Evolutionary conservation across 768 basidiomycete genomes (phyloP), one percentile per base, ranked within the genome.

Genomic region (Gloeophyllum trabeum): DNA sequence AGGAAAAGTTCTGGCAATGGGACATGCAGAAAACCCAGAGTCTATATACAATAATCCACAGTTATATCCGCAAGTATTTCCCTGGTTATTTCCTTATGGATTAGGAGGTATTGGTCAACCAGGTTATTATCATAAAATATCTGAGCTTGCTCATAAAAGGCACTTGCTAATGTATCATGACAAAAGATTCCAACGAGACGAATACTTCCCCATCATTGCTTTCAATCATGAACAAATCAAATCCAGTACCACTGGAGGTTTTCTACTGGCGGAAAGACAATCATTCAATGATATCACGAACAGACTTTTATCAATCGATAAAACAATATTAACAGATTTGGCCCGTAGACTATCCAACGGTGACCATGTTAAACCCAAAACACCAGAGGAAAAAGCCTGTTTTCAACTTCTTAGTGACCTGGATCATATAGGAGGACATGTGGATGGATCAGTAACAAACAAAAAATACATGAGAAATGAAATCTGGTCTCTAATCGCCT

Each of bases 21-120:
- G 61, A 1, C 61, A 60, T 40, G 42, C 46, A 4, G 23, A 30
- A 4, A 32, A 46, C 2, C 50, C 57, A n/a, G 49, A 62, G 32
- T 56, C 55, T 5, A 56, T 62, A 14, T 66, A 54, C 24, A 42
- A 61, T 14, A 65, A 68, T 46, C 55, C 57, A 3, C 42, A 50
- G 3, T 41, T 63, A 1, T 66, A 61, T 47, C 62, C 66, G 1
- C 48, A 54, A 13, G 62, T 61, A 60, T 65, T 62, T 50, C 64
- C 64, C 0, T 67, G 65, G 62, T 43, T 67, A 2, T 69, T 62
- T 47, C 66, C 64, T 0, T 67, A 67, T 51, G 63, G 67, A 32
- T 16, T 32, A 16, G 28, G 28, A 32, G 28, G 28, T 32, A 10
- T 32, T 10, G 16, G 28, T 10, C 10, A 32, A 10, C 28, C 28